phyloP scores from a whole-genome alignment of 2,329 filamentous ascomycete genomes.

The Penicillium sp. region DNA sequence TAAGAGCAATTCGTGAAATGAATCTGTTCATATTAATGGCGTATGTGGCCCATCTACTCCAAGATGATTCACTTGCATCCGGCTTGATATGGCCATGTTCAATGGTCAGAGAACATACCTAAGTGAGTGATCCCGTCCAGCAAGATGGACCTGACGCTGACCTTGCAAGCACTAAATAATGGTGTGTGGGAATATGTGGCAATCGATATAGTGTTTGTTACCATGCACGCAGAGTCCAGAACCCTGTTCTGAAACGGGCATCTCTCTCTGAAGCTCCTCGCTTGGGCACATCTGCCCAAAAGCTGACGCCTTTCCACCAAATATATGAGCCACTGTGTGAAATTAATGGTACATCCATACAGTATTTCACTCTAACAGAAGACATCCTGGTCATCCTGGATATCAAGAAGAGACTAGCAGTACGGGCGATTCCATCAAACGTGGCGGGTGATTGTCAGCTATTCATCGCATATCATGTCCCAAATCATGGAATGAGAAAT shows the following conservation, averaged over 20 bases:
- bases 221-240: background rate
- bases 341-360: too few relatives aligned
- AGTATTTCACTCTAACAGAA: background rate
- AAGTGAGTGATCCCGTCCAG: background rate
- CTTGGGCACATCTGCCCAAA: background rate
- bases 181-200: background rate
- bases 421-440: background rate
- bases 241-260: background rate
- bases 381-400: background rate
- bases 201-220: background rate
- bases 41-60: background rate
- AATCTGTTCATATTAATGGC: background rate
- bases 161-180: background rate
- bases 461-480: background rate
- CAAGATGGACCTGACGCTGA: background rate
- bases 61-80: background rate
- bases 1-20: slow-evolving; percentile 16
- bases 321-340: background rate
- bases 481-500: background rate
- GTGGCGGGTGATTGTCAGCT: background rate
- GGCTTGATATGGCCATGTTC: background rate
- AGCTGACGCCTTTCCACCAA: background rate
- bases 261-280: background rate
- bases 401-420: background rate
- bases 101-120: background rate